Base-by-base conservation (phyloP, 768 basidiomycete species). In the Xanthoconium purpureum region DNA sequence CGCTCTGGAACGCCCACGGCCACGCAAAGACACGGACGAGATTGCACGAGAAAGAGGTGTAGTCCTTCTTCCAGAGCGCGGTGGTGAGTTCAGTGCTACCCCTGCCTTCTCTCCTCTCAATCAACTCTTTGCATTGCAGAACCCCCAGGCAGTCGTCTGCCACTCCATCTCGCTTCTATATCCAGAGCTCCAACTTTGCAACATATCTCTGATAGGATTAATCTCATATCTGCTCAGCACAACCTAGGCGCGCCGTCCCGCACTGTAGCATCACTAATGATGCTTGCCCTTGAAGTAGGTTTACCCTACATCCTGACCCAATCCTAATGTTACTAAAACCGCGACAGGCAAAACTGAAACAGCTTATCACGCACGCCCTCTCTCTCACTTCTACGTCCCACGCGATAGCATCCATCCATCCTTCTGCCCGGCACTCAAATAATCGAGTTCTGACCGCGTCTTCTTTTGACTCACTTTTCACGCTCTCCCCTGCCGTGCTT, bases 171-270 rank as follows among this genome's bases (percentile, higher is more conserved):
- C n/a, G 83, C 88, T 35, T 84, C 89, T 10, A 80, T 82, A 55
- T 87, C 87, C 6, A 83, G 84, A 52, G 85, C 84, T 6, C 87
- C 88, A 6, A 89, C 87, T 2, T 65, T 87, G 20, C 87, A 90
- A 65, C 89, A 91, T 58, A 83, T 93, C 42, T 80, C 83, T 8
- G 90, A 93, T 61, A 80, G 89, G 53, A 83, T 91, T 57, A 90
- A 90, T 63, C 82, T 93, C 35, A 87, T 91, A 58, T 89, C 84
- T 39, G 87, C 88, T 1, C 90, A 93, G 63, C 84, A 91, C 62
- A 85, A 85, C 61, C 71, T 91, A 2, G 75, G 75, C 3, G 70
- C 78, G 17, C 88, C 90, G 0, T 76, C 81, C 6, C 83, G 84
- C 46, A 71, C 77, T 8, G 90, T 89, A 8, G 77, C 88, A 13